Evolutionary conservation across 371 early-diverging fungal species (phyloP), one percentile per base, ranked within the genome.

Genomic region (Saksenaea oblongispora): DNA sequence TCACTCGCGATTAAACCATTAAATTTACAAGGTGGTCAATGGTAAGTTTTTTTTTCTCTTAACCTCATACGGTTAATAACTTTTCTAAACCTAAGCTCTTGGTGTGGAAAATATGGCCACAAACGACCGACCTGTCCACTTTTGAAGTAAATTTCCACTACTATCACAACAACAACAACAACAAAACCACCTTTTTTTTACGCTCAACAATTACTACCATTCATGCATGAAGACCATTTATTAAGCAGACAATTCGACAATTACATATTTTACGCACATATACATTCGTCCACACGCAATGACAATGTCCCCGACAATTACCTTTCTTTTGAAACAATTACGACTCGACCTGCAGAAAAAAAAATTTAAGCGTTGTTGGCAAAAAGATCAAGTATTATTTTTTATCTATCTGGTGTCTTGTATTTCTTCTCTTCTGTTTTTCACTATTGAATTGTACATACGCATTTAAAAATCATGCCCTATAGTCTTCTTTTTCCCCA

Each of bases 21-120:
- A 18, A 58, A 58, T 36, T 58, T 58, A 58, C 58, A 58, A 36
- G 58, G 58, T 26, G 58, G 58, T 17, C 58, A 58, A 36, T 58
- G 58, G 58, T 58, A 58, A 58, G 58, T 36, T n/a, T 37, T 0
- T 1, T 24, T 1, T 41, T 14, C 8, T 41, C 42, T 41, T 41
- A 14, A 15, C 15, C 17, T 41, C 18, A n/a, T n/a, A 41, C n/a
- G 18, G 42, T 41, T n/a, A 39, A 36, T 39, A 37, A 11, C 39
- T 11, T 22, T 22, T 22, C 41, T 37, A 15, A 15, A 2, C 15
- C 10, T 11, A 11, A 58, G 58, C 18, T 36, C 22, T 11, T 58
- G 58, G 58, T 58, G 58, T 36, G 58, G 58, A 36, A 58, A 58
- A 18, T 58, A 58, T 39, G 58, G 58, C 24, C 58, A 58, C 24